Evolutionary conservation across 768 basidiomycete genomes (phyloP).

Genomic region (Boletus rubescentipes): DNA sequence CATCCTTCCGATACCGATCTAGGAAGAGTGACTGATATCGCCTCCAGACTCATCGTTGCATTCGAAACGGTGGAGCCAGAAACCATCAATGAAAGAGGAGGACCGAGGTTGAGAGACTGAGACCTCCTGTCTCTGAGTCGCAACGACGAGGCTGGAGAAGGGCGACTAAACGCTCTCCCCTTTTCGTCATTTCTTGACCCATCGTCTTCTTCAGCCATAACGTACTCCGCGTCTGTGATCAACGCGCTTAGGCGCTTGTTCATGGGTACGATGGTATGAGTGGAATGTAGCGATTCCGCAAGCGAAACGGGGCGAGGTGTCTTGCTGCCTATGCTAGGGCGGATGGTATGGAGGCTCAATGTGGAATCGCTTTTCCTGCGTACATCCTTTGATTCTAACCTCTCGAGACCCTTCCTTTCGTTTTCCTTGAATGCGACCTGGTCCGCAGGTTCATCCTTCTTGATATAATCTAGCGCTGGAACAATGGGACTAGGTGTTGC

Average conservation of each 20-base stretch:
- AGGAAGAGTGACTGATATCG: conserved; percentile 28
- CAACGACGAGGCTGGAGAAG: conserved; percentile 45
- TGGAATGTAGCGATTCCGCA: conserved; percentile 75
- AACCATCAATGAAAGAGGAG: conserved; percentile 31
- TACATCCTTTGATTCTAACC: conserved; percentile 56
- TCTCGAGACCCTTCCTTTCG: conserved; percentile 31
- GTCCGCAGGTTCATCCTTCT: conserved; percentile 36
- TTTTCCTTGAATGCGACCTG: conserved; percentile 22
- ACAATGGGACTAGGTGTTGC: conserved; percentile 54
- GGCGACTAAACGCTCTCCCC: conserved; percentile 17
- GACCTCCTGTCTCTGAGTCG: conserved; percentile 59
- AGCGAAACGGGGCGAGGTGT: conserved; percentile 74
- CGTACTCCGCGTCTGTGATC: conserved; percentile 65
- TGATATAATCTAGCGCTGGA: conserved; percentile 57
- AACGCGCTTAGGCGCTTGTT: conserved; percentile 69
- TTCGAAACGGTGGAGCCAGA: conserved; percentile 25
- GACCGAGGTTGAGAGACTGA: conserved; percentile 57
- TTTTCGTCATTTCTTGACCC: conserved; percentile 22
- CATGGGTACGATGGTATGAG: conserved; percentile 65
- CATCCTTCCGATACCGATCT: conserved; percentile 27
- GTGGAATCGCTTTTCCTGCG: conserved; percentile 85
- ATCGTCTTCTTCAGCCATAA: conserved; percentile 62
- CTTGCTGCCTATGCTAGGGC: conserved; percentile 49
- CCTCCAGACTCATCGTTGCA: conserved; percentile 32
- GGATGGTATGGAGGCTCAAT: conserved; percentile 72